A percentile compares a stretch with the other conserved stretches of the same genome.
Evolutionary conservation across 148 eudicot genomes (phyloP).

Genomic region (Nyssa sinensis): DNA sequence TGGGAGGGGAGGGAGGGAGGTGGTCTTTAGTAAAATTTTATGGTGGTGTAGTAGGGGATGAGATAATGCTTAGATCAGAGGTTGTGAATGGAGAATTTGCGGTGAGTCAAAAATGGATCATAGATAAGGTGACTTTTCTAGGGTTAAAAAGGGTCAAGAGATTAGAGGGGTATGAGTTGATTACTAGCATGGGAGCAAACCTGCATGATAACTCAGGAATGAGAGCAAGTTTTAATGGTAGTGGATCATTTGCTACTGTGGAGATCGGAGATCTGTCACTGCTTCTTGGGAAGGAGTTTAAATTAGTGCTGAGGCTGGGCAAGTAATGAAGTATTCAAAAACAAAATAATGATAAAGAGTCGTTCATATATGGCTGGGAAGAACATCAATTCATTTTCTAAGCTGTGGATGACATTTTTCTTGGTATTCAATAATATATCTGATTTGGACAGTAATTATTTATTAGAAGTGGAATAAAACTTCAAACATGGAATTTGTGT

Average conservation of each 20-base stretch:
- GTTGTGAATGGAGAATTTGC: slow-evolving; percentile 67
- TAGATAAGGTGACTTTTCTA: slow-evolving; percentile 54
- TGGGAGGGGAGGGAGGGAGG: slow-evolving; percentile 42
- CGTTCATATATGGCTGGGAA: too few species aligned
- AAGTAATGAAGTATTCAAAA: background rate
- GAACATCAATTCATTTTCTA: too few species aligned
- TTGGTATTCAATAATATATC: too few species aligned
- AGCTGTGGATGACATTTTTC: too few species aligned
- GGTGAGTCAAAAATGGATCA: slow-evolving; percentile 42
- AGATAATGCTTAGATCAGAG: slow-evolving; percentile 30
- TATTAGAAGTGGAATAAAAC: too few species aligned
- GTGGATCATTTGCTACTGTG: slow-evolving; percentile 30
- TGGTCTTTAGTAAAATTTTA: slow-evolving; percentile 61
- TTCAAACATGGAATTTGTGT: too few species aligned
- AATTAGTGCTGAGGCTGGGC: slow-evolving; percentile 23
- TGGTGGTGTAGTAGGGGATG: slow-evolving; percentile 25
- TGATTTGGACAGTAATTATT: too few species aligned
- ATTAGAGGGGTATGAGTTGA: slow-evolving; percentile 15
- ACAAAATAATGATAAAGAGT: too few species aligned
- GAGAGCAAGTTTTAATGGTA: slow-evolving; percentile 17
- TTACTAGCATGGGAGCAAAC: slow-evolving; percentile 3
- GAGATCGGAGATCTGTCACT: slow-evolving; percentile 39
- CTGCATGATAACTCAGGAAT: slow-evolving; percentile 14
- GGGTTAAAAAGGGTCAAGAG: slow-evolving; percentile 36
- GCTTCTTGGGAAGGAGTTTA: slow-evolving; percentile 49